Evolutionary conservation across 257 asterid species (phyloP).

Genomic region (Euphrasia confusa): DNA sequence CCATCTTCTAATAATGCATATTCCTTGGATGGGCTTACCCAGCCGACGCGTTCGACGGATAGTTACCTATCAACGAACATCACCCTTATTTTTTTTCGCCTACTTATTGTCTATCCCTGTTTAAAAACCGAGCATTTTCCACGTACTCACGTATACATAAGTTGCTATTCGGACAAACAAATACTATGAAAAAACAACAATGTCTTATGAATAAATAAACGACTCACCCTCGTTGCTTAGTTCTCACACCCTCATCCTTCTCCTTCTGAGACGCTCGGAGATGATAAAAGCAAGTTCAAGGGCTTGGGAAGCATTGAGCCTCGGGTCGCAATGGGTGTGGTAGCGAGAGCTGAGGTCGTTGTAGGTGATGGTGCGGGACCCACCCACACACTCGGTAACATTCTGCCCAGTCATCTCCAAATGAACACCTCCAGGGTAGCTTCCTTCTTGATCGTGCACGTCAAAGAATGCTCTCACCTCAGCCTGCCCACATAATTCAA

Average conservation of each 20-base stretch:
- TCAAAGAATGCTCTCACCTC: conserved; percentile 65
- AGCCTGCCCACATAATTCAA: conserved; percentile 29
- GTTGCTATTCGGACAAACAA: too few species aligned
- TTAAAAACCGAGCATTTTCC: too few species aligned
- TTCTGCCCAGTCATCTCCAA: conserved; percentile 74
- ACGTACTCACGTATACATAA: too few species aligned
- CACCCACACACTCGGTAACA: conserved; percentile 64
- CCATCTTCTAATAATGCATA: too few species aligned
- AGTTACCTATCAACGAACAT: too few species aligned
- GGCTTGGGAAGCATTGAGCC: conserved; percentile 64
- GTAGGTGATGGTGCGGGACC: conserved; percentile 56
- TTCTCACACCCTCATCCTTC: conserved; percentile 31
- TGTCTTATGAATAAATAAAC: too few species aligned
- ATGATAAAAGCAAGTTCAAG: conserved; percentile 59
- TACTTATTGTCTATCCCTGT: too few species aligned
- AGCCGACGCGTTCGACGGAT: too few species aligned
- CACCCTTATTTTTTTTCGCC: too few species aligned
- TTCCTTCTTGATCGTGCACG: conserved; percentile 71
- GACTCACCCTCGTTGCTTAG: not conserved
- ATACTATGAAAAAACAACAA: too few species aligned
- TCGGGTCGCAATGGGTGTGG: conserved; percentile 65
- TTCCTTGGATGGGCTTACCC: too few species aligned
- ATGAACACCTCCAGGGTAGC: conserved; percentile 67
- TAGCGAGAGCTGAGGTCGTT: conserved; percentile 60
- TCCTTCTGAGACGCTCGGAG: conserved; percentile 50